Evolutionary conservation across 1,139 yeast species (phyloP).

Genomic region (Wickerhamomyces sp.): DNA sequence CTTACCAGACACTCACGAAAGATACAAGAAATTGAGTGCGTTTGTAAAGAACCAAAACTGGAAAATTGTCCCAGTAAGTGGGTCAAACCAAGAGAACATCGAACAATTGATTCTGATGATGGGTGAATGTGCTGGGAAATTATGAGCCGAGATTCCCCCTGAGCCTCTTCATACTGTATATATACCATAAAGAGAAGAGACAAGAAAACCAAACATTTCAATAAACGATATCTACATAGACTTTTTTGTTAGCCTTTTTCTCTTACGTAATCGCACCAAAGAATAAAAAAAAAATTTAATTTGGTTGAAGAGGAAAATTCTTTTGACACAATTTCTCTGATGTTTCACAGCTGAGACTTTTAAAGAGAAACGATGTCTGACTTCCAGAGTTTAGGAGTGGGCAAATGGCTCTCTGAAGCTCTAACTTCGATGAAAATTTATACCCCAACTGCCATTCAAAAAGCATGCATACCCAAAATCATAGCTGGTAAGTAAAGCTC

Average conservation of each 20-base stretch:
- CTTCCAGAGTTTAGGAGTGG: conserved; percentile 67
- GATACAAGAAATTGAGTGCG: conserved; percentile 37
- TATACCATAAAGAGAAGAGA: too few relatives aligned
- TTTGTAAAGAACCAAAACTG: conserved; percentile 45
- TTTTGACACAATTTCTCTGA: conserved; percentile 1
- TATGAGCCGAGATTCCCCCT: conserved; percentile 3
- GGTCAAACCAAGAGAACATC: conserved; percentile 63
- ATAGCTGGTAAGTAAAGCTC: conserved; percentile 39
- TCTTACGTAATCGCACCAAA: not conserved
- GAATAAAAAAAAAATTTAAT: too few relatives aligned
- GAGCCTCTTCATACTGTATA: too few relatives aligned
- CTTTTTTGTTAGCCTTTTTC: too few relatives aligned
- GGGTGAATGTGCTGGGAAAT: conserved; percentile 54
- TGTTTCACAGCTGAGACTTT: not conserved
- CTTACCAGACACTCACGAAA: conserved; percentile 44
- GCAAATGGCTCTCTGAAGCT: conserved; percentile 84
- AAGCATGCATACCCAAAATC: conserved; percentile 84
- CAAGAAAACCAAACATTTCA: too few relatives aligned
- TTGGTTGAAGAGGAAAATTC: not conserved
- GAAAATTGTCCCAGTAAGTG: conserved; percentile 84
- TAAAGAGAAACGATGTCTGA: conserved; percentile 1
- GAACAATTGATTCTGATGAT: conserved; percentile 65
- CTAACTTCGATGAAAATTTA: conserved; percentile 75
- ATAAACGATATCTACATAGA: too few relatives aligned
- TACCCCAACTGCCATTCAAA: conserved; percentile 82